Evolutionary conservation across 805 yeast genomes (phyloP).

Genomic region (Clavispora asparagi): DNA sequence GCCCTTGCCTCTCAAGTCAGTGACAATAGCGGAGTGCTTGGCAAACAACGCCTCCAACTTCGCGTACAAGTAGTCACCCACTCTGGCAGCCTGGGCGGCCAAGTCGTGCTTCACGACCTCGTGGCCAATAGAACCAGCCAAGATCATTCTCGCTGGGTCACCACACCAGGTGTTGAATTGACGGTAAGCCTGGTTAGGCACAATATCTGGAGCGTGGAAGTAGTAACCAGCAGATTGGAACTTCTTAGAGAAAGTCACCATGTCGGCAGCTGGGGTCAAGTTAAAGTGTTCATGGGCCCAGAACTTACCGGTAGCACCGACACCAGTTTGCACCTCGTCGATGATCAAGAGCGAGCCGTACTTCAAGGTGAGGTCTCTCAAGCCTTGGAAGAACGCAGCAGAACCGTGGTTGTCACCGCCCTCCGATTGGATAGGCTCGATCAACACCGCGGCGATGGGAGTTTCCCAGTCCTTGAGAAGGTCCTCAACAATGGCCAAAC

Average conservation of each 20-base stretch:
- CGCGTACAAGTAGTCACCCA: constrained; percentile 62
- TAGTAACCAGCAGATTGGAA: constrained; percentile 87
- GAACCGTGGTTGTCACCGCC: constrained; percentile 92
- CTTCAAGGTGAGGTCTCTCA: constrained; percentile 69
- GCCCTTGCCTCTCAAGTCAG: constrained; percentile 66
- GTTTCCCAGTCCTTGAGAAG: constrained; percentile 59
- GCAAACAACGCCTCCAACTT: constrained; percentile 48
- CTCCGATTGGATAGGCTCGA: constrained; percentile 90
- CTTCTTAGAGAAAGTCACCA: constrained; percentile 83
- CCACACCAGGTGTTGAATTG: constrained; percentile 96
- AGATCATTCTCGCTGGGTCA: constrained; percentile 75
- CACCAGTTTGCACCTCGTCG: constrained; percentile 89
- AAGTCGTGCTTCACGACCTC: constrained; percentile 61
- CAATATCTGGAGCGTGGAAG: constrained; percentile 67
- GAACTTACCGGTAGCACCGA: constrained; percentile 79
- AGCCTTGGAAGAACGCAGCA: constrained; percentile 70
- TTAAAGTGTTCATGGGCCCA: constrained; percentile 90
- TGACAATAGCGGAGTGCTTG: constrained; percentile 49
- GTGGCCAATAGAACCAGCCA: constrained; percentile 67
- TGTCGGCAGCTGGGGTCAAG: constrained; percentile 69
- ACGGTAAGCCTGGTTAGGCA: constrained; percentile 76
- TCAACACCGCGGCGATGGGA: constrained; percentile 84
- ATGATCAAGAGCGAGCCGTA: constrained; percentile 68
- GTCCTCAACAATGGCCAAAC: constrained; percentile 71
- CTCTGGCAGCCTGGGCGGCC: constrained; percentile 48